These are phyloP conservation scores for Schizophyllum amplum DNA, from an alignment of 1,284 basidiomycete species.

Conservation along the genomic window DNA sequence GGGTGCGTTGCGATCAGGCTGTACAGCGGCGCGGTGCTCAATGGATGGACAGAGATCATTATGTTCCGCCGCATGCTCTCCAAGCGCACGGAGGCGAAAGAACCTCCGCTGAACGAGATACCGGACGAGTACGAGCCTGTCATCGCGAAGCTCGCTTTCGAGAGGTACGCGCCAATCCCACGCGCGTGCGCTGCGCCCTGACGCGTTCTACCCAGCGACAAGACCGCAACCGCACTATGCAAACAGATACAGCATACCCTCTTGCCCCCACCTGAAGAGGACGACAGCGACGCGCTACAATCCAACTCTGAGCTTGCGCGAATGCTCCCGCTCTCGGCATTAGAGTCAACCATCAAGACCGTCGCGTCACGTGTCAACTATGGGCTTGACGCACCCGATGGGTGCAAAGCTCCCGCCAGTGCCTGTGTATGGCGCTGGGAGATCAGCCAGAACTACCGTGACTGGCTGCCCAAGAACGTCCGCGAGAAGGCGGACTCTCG, in stretches of 20 bases:
- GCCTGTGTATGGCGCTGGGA: constrained; percentile 88
- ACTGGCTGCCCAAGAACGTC: constrained; percentile 65
- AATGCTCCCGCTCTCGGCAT: constrained; percentile 36
- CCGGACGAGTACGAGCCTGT: constrained; percentile 65
- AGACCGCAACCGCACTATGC: constrained; percentile 47
- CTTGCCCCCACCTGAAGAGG: constrained; percentile 47
- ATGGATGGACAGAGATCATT: constrained; percentile 48
- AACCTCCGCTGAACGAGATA: constrained; percentile 42
- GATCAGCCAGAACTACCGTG: constrained; percentile 45
- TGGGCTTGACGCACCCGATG: constrained; percentile 48
- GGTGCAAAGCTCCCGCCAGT: constrained; percentile 45
- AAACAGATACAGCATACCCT: constrained; percentile 61
- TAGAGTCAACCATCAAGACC: constrained; percentile 56
- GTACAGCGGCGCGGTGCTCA: not conserved
- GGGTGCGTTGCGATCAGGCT: constrained; percentile 37
- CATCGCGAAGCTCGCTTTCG: constrained; percentile 73
- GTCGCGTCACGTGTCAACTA: constrained; percentile 66
- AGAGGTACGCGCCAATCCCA: constrained; percentile 48
- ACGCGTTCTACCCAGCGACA: constrained; percentile 44
- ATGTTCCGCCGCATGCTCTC: constrained; percentile 65
- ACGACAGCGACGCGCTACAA: constrained; percentile 34
- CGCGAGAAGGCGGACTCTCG: constrained; percentile 60
- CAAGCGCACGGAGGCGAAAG: constrained; percentile 34
- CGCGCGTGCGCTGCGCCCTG: constrained; percentile 1
- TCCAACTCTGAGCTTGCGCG: constrained; percentile 9